Conservation (phyloP, 2,329 filamentous ascomycete genomes). For the Pyricularia sp. region DNA sequence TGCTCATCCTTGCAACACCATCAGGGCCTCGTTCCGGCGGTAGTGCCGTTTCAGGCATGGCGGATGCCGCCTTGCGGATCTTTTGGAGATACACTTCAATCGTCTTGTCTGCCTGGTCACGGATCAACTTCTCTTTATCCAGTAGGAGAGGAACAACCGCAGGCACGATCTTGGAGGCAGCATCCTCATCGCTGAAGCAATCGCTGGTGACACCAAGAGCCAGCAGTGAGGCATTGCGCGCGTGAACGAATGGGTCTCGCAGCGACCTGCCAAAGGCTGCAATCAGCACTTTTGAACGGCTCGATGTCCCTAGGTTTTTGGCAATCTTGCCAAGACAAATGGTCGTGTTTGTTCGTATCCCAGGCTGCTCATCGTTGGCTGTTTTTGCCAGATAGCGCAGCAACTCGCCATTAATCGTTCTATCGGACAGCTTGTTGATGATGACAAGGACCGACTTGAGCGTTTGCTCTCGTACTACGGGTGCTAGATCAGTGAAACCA, state of each 20-base stretch:
- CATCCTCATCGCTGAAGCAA: slow-evolving; percentile 82
- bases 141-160: slow-evolving; percentile 75
- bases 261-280: slow-evolving; percentile 87
- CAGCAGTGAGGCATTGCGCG: slow-evolving; percentile 79
- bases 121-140: slow-evolving; percentile 91
- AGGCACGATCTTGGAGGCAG: slow-evolving; percentile 73
- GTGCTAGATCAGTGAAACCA: slow-evolving; percentile 86
- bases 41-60: slow-evolving; percentile 72
- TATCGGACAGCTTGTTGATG: slow-evolving; percentile 81
- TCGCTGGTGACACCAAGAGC: slow-evolving; percentile 80
- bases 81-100: slow-evolving; percentile 78
- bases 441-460: slow-evolving; percentile 87
- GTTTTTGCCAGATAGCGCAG: slow-evolving; percentile 88
- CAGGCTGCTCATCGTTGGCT: slow-evolving; percentile 93
- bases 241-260: slow-evolving; percentile 90
- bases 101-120: slow-evolving; percentile 85
- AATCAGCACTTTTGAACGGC: slow-evolving; percentile 80
- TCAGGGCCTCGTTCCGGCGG: slow-evolving; percentile 51
- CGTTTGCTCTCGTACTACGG: slow-evolving; percentile 89
- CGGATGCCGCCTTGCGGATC: slow-evolving; percentile 66
- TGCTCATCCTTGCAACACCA: slow-evolving; percentile 65
- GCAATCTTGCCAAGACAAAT: slow-evolving; percentile 97
- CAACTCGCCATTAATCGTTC: slow-evolving; percentile 87
- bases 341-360: slow-evolving; percentile 95
- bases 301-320: slow-evolving; percentile 69